phyloP scores from a whole-genome alignment of 2,329 filamentous ascomycete species.

The Fusarium incarnatum region DNA sequence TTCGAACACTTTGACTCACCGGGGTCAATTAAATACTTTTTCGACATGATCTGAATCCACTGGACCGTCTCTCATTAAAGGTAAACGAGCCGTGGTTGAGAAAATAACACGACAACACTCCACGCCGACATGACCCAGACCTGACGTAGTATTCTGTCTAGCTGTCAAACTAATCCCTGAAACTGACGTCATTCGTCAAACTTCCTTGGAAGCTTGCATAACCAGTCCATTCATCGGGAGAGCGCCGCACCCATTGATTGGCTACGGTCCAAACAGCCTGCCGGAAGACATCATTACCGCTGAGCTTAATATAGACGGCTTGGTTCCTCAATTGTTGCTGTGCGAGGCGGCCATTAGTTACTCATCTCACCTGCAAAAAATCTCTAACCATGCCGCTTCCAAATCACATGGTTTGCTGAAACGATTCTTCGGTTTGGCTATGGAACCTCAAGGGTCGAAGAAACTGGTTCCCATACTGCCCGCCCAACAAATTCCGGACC shows the following conservation, averaged over 20 bases:
- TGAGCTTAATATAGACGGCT: neutral
- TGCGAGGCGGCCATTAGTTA: neutral
- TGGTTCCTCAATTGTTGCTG: neutral
- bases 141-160: slow-evolving; percentile 2
- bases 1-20: neutral
- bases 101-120: neutral
- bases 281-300: neutral
- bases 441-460: slow-evolving; percentile 14
- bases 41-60: neutral
- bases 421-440: neutral
- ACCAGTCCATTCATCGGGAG: neutral
- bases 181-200: neutral
- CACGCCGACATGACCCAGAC: neutral
- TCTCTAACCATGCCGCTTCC: neutral
- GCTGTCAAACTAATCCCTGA: neutral
- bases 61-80: neutral
- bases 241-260: neutral
- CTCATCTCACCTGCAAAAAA: neutral
- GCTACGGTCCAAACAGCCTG: neutral
- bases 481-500: slow-evolving; percentile 3
- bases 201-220: slow-evolving; percentile 3
- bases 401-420: neutral
- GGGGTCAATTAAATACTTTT: neutral
- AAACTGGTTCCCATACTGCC: slow-evolving; percentile 23
- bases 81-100: neutral